A percentile compares a stretch with the other conserved stretches of the same genome.
Conservation (phyloP, 192 early-diverging fungal genomes). For the Rhizophagus prolifer region DNA sequence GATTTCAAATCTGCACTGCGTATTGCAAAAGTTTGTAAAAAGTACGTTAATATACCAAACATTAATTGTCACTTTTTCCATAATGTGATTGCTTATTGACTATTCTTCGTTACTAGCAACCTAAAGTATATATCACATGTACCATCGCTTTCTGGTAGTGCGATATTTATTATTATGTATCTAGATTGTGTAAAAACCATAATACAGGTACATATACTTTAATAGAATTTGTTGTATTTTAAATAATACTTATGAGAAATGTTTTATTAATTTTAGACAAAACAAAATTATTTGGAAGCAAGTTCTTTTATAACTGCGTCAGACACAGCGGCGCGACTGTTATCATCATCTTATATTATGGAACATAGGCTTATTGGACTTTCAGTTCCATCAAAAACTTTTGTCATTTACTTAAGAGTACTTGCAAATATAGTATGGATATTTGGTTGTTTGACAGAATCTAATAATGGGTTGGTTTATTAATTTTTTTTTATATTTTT, state of each 20-base stretch:
- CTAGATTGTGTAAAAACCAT: conserved; percentile 38
- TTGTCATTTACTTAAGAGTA: background rate
- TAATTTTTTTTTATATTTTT: background rate
- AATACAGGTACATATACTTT: conserved; percentile 9
- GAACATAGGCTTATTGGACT: conserved; percentile 23
- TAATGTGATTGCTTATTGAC: background rate
- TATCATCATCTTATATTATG: conserved; percentile 23
- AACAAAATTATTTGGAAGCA: conserved; percentile 9
- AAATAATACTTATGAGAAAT: background rate
- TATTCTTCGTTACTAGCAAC: conserved; percentile 33
- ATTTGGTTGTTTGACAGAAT: background rate
- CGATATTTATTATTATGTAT: conserved; percentile 52
- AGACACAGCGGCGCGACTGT: background rate
- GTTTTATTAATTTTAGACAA: conserved; percentile 1
- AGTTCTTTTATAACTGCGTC: background rate
- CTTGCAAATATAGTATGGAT: conserved; percentile 24
- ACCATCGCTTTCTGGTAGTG: conserved; percentile 38
- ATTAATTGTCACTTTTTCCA: background rate
- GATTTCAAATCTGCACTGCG: conserved; percentile 32
- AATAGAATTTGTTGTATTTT: background rate
- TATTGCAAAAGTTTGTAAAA: conserved; percentile 30
- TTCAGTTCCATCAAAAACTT: background rate
- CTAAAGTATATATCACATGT: conserved; percentile 47
- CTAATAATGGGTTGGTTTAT: background rate
- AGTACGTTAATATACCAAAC: conserved; percentile 17